Conservation (phyloP, 1,284 basidiomycete genomes). For the Mycena sp. region DNA sequence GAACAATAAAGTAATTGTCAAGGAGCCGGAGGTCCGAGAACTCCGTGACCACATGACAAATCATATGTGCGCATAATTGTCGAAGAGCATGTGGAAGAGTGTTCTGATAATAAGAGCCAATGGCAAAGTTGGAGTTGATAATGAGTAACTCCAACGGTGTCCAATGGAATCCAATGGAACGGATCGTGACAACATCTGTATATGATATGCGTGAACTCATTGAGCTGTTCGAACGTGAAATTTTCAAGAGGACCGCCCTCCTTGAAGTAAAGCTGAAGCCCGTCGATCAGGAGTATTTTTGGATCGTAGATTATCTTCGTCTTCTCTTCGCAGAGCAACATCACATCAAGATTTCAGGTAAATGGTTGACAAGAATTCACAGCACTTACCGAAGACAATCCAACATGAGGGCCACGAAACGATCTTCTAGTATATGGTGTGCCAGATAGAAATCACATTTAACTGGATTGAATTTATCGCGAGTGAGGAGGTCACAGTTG, state of each 20-base stretch:
- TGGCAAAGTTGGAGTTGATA: too few relatives aligned
- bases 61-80: too few relatives aligned
- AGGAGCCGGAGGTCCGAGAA: too few relatives aligned
- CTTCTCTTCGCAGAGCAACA: conserved; percentile 16
- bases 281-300: background rate
- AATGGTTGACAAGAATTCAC: background rate
- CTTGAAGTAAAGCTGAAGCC: conserved; percentile 4
- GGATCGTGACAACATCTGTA: conserved; percentile 5
- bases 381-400: conserved; percentile 14
- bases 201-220: background rate
- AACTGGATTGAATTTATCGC: conserved; percentile 23
- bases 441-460: conserved; percentile 30
- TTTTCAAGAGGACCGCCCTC: background rate
- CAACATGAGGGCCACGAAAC: conserved; percentile 21
- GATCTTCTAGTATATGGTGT: conserved; percentile 24
- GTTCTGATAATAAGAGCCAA: too few relatives aligned
- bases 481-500: conserved; percentile 3
- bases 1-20: too few relatives aligned
- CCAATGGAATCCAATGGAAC: too few relatives aligned
- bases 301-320: background rate
- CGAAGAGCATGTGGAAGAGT: too few relatives aligned
- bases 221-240: conserved; percentile 7
- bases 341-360: background rate
- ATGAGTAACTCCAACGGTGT: too few relatives aligned
- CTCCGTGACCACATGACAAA: too few relatives aligned